phyloP scores from a whole-genome alignment of 2,329 filamentous ascomycete species.

The Colletotrichum siamense region DNA sequence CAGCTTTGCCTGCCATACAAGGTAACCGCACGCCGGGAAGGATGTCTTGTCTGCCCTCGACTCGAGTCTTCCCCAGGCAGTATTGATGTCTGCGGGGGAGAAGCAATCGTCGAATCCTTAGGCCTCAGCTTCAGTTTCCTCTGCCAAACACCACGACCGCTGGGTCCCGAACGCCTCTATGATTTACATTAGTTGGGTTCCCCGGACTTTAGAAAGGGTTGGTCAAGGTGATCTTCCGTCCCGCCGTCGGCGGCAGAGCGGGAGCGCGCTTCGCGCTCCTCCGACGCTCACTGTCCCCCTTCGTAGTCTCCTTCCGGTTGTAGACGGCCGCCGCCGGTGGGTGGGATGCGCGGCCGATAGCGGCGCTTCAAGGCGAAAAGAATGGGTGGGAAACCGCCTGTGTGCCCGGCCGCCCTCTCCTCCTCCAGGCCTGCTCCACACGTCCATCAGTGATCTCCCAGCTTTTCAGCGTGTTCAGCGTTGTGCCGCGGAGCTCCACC shows the following conservation, averaged over 20 bases:
- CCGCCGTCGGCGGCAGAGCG: neutral
- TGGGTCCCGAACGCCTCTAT: too few species aligned
- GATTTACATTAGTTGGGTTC: too few species aligned
- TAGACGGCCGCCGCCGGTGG: neutral
- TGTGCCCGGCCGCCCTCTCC: neutral
- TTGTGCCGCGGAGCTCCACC: neutral
- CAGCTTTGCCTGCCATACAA: neutral
- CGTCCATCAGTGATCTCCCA: neutral
- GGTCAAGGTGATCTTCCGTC: neutral
- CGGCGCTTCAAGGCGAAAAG: neutral
- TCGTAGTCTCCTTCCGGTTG: neutral
- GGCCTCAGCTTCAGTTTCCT: neutral
- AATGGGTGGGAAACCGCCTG: neutral
- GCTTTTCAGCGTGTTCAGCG: neutral
- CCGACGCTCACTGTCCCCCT: neutral
- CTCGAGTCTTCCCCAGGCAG: neutral
- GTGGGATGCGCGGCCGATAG: neutral
- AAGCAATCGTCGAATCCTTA: too few species aligned
- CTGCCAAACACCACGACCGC: neutral
- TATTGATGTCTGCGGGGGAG: neutral
- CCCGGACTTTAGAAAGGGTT: too few species aligned
- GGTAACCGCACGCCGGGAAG: neutral
- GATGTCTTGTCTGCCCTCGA: neutral
- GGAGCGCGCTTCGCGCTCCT: neutral
- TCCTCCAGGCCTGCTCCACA: neutral